Conservation (phyloP, 768 basidiomycete genomes). For the Ramaria sp. region DNA sequence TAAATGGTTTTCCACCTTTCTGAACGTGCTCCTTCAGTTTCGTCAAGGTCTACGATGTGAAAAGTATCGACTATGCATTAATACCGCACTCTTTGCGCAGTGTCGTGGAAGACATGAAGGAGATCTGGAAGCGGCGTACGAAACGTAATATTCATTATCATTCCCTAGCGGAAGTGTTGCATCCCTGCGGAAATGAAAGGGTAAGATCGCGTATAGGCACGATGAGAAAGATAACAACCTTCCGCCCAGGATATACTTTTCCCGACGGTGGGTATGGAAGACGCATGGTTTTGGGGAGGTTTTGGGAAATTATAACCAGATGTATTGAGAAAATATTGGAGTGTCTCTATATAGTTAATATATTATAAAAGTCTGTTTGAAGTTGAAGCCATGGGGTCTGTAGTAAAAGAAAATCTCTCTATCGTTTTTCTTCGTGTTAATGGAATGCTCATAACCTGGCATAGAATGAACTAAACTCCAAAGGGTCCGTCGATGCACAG, state of each 20-base stretch:
- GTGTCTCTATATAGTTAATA: conserved; percentile 6
- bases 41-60: background rate
- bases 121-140: conserved; percentile 17
- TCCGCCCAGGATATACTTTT: conserved; percentile 15
- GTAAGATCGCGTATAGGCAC: background rate
- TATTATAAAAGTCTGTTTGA: conserved; percentile 20
- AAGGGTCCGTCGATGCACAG: no score
- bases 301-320: conserved; percentile 21
- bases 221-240: conserved; percentile 9
- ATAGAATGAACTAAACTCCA: no score
- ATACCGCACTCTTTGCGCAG: conserved; percentile 9
- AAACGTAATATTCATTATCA: conserved; percentile 21
- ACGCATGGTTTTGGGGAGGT: conserved; percentile 3
- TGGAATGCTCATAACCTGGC: no score
- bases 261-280: conserved; percentile 11
- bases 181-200: conserved; percentile 8
- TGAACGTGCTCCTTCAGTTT: background rate
- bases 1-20: background rate
- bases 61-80: background rate
- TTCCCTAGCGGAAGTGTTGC: conserved; percentile 20
- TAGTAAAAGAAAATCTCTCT: no score
- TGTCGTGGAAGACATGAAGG: conserved; percentile 17
- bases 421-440: no score
- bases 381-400: conserved; percentile 24
- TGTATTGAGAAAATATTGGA: conserved; percentile 20